Conservation (phyloP, 768 basidiomycete genomes). For the Austroboletus festivus region DNA sequence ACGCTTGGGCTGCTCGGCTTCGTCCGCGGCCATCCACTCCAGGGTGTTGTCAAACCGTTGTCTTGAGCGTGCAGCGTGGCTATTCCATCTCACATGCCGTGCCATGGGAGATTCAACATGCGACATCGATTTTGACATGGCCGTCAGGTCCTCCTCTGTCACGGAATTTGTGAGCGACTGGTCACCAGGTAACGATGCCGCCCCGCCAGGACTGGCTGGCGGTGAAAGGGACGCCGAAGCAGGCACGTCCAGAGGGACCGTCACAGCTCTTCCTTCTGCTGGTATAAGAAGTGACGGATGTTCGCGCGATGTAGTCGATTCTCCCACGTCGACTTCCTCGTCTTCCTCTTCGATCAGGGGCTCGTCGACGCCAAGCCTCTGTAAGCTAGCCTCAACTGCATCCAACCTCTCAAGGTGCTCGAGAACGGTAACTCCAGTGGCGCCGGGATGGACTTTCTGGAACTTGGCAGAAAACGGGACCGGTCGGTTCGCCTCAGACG, state of each 20-base stretch:
- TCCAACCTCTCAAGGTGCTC: slow-evolving; percentile 85
- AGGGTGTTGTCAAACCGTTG: slow-evolving; percentile 34
- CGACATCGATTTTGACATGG: slow-evolving; percentile 74
- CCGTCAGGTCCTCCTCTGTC: slow-evolving; percentile 67
- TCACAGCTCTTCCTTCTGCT: slow-evolving; percentile 25
- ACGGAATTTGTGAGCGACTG: slow-evolving; percentile 52
- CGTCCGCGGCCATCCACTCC: slow-evolving; percentile 45
- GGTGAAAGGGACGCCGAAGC: slow-evolving; percentile 50
- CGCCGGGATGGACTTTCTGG: slow-evolving; percentile 78
- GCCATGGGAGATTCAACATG: slow-evolving; percentile 55
- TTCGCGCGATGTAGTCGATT: slow-evolving; percentile 32
- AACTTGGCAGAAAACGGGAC: slow-evolving; percentile 85
- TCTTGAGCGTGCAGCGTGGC: slow-evolving; percentile 25
- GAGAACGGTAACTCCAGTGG: slow-evolving; percentile 81
- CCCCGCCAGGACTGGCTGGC: slow-evolving; percentile 50
- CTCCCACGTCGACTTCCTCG: slow-evolving; percentile 63
- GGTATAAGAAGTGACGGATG: slow-evolving; percentile 24
- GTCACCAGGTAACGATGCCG: slow-evolving; percentile 56
- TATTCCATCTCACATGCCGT: slow-evolving; percentile 36
- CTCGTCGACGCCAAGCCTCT: slow-evolving; percentile 64
- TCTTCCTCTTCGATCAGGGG: slow-evolving; percentile 49
- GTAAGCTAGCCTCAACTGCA: slow-evolving; percentile 74
- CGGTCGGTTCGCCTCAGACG: slow-evolving; percentile 64
- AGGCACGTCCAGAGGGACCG: slow-evolving; percentile 13
- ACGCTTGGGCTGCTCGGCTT: slow-evolving; percentile 44